Evolutionary conservation across 2,329 filamentous ascomycete genomes (phyloP), one percentile per base, ranked within the genome.

Genomic region (Fusarium fujikuroi): DNA sequence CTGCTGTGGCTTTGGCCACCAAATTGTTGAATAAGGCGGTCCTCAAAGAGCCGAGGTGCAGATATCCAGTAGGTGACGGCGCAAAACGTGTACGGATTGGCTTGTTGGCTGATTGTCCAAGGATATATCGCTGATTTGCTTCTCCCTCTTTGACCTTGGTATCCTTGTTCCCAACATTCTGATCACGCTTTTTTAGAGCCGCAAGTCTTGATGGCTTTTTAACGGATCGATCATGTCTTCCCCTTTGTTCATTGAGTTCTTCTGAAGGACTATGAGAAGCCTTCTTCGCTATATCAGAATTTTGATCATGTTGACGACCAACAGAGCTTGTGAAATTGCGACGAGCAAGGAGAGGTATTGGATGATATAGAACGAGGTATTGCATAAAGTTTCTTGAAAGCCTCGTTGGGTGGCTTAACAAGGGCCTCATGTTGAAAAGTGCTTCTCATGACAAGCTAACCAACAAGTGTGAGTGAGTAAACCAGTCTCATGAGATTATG

Each of bases 21-120:
- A 99, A 85, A 75, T 95, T 98, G 79, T 97, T 98, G 85, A 95
- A 98, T n/a, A 99, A 83, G 0, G 97, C 97, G 1, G 96, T 99
- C 66, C 96, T 88, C 40, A 99, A 83, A 1, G 95, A 97, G 8
- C 96, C 96, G 18, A 99, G 86, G 82, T 99, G 96, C 30, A 99
- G 87, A 77, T 95, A 95, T 3, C 96, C 96, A 0, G 96, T 99
- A 0, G 96, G 96, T 3, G 96, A 98, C 1, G 96, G 96, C 2
- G 97, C 96, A 82, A 99, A 99, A 52, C 96, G 92, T 23, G 96
- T 79, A 36, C 82, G 75, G 53, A 84, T 82, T 18, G 82, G 81
- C 18, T 76, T 64, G 94, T 80, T 94, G 87, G 66, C 90, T 90
- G 75, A 77, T 54, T 83, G 79, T 18, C 81, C 81, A 5, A 84